These are phyloP conservation scores for Cyberlindnera subsufficiens DNA, from an alignment of 805 yeast genomes.

Conservation along the genomic window DNA sequence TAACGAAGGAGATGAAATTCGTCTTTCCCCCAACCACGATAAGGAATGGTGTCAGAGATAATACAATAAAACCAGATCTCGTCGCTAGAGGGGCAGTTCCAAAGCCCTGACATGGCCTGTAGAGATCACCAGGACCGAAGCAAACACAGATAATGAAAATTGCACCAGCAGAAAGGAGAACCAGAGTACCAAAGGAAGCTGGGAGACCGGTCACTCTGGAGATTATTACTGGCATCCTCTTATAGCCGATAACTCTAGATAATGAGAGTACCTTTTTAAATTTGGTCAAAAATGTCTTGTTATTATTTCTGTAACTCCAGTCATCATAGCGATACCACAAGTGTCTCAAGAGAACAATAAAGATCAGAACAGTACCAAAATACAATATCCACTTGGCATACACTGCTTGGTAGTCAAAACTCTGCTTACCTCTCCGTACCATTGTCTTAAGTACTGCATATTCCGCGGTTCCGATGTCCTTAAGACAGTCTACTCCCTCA, in stretches of 20 bases:
- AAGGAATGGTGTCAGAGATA: slow-evolving; percentile 45
- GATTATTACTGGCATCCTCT: slow-evolving; percentile 25
- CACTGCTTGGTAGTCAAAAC: too few species aligned
- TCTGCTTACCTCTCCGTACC: too few species aligned
- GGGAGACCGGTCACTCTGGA: slow-evolving; percentile 33
- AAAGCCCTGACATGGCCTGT: slow-evolving; percentile 45
- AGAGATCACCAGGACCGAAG: slow-evolving; percentile 43
- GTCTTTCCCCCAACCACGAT: slow-evolving; percentile 47
- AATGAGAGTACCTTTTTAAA: too few species aligned
- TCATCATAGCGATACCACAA: too few species aligned
- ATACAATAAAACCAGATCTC: slow-evolving; percentile 45
- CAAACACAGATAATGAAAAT: slow-evolving; percentile 29
- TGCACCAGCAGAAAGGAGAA: slow-evolving; percentile 27
- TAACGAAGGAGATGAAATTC: slow-evolving; percentile 40
- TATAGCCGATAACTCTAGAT: slow-evolving; percentile 17
- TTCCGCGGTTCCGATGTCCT: too few species aligned
- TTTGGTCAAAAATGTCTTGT: too few species aligned
- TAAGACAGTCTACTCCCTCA: too few species aligned
- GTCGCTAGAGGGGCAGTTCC: slow-evolving; percentile 54
- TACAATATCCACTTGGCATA: too few species aligned
- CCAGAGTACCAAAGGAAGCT: slow-evolving; percentile 30
- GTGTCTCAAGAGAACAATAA: too few species aligned
- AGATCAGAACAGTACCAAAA: too few species aligned
- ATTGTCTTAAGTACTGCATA: too few species aligned
- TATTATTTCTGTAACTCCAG: too few species aligned